Base-by-base conservation (phyloP, 1,284 basidiomycete genomes). In the Boletellus deceptivus region DNA sequence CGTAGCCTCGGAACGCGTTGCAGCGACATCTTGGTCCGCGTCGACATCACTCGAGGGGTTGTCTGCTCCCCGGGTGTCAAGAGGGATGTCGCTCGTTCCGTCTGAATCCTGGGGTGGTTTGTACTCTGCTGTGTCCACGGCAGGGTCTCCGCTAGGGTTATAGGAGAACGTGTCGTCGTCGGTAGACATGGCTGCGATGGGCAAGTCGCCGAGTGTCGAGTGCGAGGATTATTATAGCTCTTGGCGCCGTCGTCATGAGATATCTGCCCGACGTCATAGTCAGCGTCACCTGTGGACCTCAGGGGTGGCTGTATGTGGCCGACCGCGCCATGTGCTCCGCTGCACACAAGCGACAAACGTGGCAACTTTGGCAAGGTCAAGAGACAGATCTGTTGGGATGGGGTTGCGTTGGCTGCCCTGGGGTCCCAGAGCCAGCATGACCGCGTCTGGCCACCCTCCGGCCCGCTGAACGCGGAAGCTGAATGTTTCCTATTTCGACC, bases 121-220 rank as follows among this genome's bases (percentile, higher is more conserved):
- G 24, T 48, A 50, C 16, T 48, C 35, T 38, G 43, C 24, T 17
- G 16, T 25, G 46, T 53, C 46, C n/a, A 41, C 33, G 16, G 44
- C 37, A 18, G 33, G 27, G 34, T 50, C 45, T 24, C 38, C 27
- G 17, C 33, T 34, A 22, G 27, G 22, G 22, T 43, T 34, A 17
- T 55, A 42, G 16, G 41, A 25, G 17, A 25, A 25, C 6, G 44
- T 27, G 22, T 44, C 20, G n/a, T 35, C 34, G 34, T 45, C 17
- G 22, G 24, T 27, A 6, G 43, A 37, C 43, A 45, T 36, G 43
- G 18, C 27, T 22, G 43, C 33, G 14, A 25, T 13, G 22, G 4
- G 9, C 13, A 14, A 43, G 20, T 24, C 42, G 3, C 24, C 7
- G 25, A 11, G 10, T 11, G 13, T 11, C n/a, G 22, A n/a, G 24